Conservation (phyloP, 2,329 filamentous ascomycete species). For the Stagonosporopsis chrysanthemi region DNA sequence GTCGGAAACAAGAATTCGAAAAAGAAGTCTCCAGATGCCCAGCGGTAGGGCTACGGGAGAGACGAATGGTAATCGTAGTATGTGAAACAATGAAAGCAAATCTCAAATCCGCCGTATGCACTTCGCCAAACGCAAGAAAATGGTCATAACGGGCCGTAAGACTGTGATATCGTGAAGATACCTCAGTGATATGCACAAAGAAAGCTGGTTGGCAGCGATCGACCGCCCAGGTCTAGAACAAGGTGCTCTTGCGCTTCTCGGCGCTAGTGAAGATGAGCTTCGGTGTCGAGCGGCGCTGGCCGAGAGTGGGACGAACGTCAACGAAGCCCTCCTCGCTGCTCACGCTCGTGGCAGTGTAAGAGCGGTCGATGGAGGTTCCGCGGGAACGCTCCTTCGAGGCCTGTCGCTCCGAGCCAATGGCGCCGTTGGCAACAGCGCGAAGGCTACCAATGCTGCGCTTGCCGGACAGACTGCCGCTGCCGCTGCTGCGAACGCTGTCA, state of each 20-base stretch:
- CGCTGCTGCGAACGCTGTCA: constrained; percentile 62
- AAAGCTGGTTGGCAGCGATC: constrained; percentile 28
- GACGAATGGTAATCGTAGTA: constrained; percentile 44
- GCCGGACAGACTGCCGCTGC: constrained; percentile 82
- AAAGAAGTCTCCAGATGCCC: constrained; percentile 35
- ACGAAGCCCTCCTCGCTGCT: constrained; percentile 69
- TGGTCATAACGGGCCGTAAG: constrained; percentile 50
- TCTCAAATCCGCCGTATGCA: constrained; percentile 32
- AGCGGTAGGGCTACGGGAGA: constrained; percentile 27
- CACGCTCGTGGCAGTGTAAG: constrained; percentile 68
- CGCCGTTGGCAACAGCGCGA: constrained; percentile 79
- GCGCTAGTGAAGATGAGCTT: constrained; percentile 87
- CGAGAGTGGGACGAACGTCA: constrained; percentile 62
- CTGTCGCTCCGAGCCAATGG: constrained; percentile 87
- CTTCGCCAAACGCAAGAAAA: constrained; percentile 37
- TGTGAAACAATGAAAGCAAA: constrained; percentile 29
- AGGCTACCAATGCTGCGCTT: constrained; percentile 77
- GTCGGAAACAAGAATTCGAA: constrained; percentile 38
- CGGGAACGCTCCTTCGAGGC: constrained; percentile 52
- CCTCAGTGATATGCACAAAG: constrained; percentile 48
- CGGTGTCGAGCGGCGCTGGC: constrained; percentile 78
- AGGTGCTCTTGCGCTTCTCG: constrained; percentile 84
- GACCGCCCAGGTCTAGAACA: constrained; percentile 57
- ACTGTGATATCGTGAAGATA: constrained; percentile 34
- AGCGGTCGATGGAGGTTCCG: constrained; percentile 48